Conservation (phyloP, 768 basidiomycete genomes). For the Suillus discolor region DNA sequence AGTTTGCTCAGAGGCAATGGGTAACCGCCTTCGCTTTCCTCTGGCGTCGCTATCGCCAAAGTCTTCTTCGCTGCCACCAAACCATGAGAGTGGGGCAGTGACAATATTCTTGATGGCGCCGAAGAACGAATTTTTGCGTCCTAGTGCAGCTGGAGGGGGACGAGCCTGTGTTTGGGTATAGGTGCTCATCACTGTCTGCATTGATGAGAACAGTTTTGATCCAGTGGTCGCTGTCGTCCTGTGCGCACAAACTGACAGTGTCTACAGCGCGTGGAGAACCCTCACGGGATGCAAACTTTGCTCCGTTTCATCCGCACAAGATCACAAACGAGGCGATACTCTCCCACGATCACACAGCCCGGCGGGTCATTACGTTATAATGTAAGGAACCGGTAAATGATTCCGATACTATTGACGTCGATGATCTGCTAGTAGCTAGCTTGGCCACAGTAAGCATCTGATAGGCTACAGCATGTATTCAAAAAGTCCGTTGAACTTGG, state of each 20-base stretch:
- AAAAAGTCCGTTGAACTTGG: constrained; percentile 12
- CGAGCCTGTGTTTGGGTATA: constrained; percentile 28
- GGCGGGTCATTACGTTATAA: neutral
- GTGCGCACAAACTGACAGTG: constrained; percentile 13
- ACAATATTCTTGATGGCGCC: constrained; percentile 68
- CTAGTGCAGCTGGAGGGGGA: constrained; percentile 36
- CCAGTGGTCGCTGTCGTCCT: constrained; percentile 19
- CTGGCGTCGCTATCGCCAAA: constrained; percentile 41
- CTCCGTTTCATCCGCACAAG: constrained; percentile 11
- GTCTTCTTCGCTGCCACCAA: constrained; percentile 54
- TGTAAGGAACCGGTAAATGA: neutral
- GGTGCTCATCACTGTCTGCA: constrained; percentile 29
- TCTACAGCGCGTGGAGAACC: constrained; percentile 25
- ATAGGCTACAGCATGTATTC: constrained; percentile 19
- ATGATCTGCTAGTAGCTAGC: neutral
- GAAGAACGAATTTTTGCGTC: constrained; percentile 60
- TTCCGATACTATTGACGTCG: too few relatives aligned
- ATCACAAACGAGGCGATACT: constrained; percentile 12
- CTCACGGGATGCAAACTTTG: constrained; percentile 23
- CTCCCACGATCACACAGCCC: constrained; percentile 15
- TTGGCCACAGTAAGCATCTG: neutral
- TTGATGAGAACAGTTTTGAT: constrained; percentile 12
- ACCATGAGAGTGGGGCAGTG: constrained; percentile 59
- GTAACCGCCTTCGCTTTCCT: constrained; percentile 58
- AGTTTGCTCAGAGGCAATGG: constrained; percentile 25